phyloP scores from a whole-genome alignment of 2,329 filamentous ascomycete genomes.

The Niveomyces coronatus region DNA sequence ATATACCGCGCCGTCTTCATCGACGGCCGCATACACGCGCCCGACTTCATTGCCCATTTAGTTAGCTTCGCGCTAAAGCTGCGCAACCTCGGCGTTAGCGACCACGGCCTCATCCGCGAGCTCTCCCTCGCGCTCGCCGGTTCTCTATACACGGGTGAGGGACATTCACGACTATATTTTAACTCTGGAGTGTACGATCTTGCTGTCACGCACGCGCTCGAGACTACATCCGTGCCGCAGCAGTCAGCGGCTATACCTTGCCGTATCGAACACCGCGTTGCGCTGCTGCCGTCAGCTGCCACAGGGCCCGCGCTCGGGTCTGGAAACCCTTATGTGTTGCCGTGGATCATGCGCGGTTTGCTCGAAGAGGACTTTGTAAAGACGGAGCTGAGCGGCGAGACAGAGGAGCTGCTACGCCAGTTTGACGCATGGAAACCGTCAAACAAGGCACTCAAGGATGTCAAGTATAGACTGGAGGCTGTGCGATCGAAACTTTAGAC shows the following conservation, averaged over 20 bases:
- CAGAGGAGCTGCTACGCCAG: constrained; percentile 65
- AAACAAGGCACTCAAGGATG: constrained; percentile 87
- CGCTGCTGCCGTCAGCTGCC: constrained; percentile 14
- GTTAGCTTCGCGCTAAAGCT: constrained; percentile 90
- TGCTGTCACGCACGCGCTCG: constrained; percentile 61
- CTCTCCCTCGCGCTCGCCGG: constrained; percentile 81
- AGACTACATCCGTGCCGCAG: constrained; percentile 38
- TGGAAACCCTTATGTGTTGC: constrained; percentile 80
- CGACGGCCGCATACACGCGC: constrained; percentile 81
- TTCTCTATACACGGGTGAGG: constrained; percentile 82
- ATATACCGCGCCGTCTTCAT: constrained; percentile 95
- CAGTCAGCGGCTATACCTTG: constrained; percentile 14
- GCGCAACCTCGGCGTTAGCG: constrained; percentile 82
- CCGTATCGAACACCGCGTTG: constrained; percentile 14
- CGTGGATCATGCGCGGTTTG: constrained; percentile 90
- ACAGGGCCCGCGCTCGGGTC: constrained; percentile 28
- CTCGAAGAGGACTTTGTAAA: constrained; percentile 88
- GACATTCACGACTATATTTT: constrained; percentile 88
- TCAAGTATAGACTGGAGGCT: constrained; percentile 87
- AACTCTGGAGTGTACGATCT: constrained; percentile 78
- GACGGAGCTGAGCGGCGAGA: constrained; percentile 67
- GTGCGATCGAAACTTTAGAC: constrained; percentile 71
- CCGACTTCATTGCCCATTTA: constrained; percentile 87
- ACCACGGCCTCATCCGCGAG: constrained; percentile 88
- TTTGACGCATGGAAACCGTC: constrained; percentile 91